Conservation (phyloP, 2,329 filamentous ascomycete species). For the Leptographium procerum region DNA sequence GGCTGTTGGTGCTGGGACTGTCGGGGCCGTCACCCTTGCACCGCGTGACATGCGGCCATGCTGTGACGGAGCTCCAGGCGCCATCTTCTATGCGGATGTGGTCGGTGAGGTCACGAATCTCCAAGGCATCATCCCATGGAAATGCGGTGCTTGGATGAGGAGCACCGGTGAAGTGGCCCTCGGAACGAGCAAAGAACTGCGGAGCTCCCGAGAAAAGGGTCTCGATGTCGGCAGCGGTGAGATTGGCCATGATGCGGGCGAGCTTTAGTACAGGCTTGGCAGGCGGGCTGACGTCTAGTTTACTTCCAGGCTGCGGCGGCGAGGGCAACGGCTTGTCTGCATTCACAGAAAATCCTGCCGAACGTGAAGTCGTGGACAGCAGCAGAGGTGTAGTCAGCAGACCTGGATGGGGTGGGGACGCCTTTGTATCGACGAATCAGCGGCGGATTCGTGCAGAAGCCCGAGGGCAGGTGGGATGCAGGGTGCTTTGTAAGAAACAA, state of each 20-base stretch:
- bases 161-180: slow-evolving; percentile 47
- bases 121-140: slow-evolving; percentile 52
- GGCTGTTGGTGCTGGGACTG: not conserved
- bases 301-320: slow-evolving; percentile 33
- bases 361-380: slow-evolving; percentile 4
- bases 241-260: slow-evolving; percentile 46
- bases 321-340: slow-evolving; percentile 47
- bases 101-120: slow-evolving; percentile 53
- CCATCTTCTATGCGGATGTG: slow-evolving; percentile 51
- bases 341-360: slow-evolving; percentile 23
- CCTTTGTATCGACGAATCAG: not conserved
- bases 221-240: slow-evolving; percentile 50
- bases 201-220: slow-evolving; percentile 67
- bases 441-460: not conserved
- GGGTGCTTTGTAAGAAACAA: not conserved
- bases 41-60: slow-evolving; percentile 49
- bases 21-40: slow-evolving; percentile 16
- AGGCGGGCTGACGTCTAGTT: slow-evolving; percentile 26
- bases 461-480: not conserved
- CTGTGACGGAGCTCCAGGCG: slow-evolving; percentile 51
- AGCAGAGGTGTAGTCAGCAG: slow-evolving; percentile 2
- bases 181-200: slow-evolving; percentile 53
- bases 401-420: not conserved
- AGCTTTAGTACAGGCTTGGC: slow-evolving; percentile 37
- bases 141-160: slow-evolving; percentile 54